phyloP scores from a whole-genome alignment of 2,329 filamentous ascomycete species.

The Aspergillus sp. region DNA sequence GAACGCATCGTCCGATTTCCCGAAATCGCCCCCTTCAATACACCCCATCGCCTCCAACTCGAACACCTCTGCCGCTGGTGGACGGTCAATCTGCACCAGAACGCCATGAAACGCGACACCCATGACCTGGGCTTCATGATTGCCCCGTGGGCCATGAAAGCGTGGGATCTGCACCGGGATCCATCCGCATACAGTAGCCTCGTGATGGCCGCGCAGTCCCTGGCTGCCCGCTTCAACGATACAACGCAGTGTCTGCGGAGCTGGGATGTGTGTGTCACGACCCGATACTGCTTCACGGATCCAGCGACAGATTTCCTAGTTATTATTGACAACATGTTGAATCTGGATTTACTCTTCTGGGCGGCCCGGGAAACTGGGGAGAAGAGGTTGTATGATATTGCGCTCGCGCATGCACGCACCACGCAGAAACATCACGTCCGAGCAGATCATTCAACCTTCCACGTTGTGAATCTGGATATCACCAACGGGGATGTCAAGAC shows the following conservation, averaged over 20 bases:
- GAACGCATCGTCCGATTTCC: conserved; percentile 21
- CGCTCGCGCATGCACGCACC: conserved; percentile 33
- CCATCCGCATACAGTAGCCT: conserved; percentile 24
- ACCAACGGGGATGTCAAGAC: conserved; percentile 29
- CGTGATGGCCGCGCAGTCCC: conserved; percentile 30
- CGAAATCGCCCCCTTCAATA: conserved; percentile 2
- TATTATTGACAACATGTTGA: conserved; percentile 42
- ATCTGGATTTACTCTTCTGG: conserved; percentile 38
- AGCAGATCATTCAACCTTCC: conserved; percentile 20
- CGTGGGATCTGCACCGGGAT: conserved; percentile 45
- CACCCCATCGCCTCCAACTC: conserved; percentile 10
- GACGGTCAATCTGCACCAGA: conserved; percentile 34
- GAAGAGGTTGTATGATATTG: conserved; percentile 10
- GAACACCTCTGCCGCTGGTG: conserved; percentile 37
- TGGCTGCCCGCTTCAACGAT: conserved; percentile 33
- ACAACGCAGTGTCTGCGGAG: conserved; percentile 34
- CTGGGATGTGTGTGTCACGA: conserved; percentile 42
- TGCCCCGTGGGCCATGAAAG: conserved; percentile 42
- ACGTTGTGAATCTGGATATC: conserved; percentile 38
- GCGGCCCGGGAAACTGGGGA: conserved; percentile 29
- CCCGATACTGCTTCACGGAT: conserved; percentile 22
- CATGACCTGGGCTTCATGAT: conserved; percentile 55
- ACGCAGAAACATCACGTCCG: conserved; percentile 38
- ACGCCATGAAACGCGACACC: conserved; percentile 44
- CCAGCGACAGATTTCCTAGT: conserved; percentile 34